A percentile compares a stretch with the other conserved stretches of the same genome.
Evolutionary conservation across 352 stramenopile genomes (phyloP).

Genomic region (Hyaloperonospora brassicae): DNA sequence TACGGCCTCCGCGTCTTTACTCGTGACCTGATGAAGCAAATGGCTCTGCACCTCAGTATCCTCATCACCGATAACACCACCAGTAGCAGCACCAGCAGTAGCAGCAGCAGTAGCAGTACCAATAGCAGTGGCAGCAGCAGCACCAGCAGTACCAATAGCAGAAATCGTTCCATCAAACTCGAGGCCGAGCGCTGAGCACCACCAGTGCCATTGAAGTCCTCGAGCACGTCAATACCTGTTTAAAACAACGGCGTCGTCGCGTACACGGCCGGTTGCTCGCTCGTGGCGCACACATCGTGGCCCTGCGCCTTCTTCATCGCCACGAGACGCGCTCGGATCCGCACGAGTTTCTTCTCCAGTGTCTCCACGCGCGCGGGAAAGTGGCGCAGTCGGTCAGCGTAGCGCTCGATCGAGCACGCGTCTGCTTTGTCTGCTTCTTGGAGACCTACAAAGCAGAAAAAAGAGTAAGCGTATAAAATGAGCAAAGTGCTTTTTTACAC

Average conservation of each 20-base stretch:
- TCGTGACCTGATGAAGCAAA: no score
- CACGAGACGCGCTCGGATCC: constrained; percentile 58
- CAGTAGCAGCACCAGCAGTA: no score
- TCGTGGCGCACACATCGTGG: constrained; percentile 21
- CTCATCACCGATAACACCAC: no score
- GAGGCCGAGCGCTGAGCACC: no score
- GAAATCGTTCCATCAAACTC: no score
- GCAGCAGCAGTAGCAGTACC: no score
- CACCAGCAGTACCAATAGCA: no score
- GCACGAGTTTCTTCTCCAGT: constrained; percentile 60
- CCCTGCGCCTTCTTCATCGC: constrained; percentile 47
- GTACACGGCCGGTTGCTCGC: constrained; percentile 19
- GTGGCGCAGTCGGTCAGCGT: constrained; percentile 58
- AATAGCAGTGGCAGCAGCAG: no score
- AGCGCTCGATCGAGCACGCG: constrained; percentile 47
- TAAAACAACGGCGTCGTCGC: constrained; percentile 43
- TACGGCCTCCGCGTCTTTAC: no score
- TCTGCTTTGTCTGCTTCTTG: constrained; percentile 57
- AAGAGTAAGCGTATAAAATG: not conserved
- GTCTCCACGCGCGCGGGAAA: constrained; percentile 59
- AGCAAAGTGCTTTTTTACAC: not conserved
- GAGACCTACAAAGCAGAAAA: constrained; percentile 25
- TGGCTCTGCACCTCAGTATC: no score
- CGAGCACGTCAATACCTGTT: not conserved
- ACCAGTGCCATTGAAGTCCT: no score